Evolutionary conservation across 1,139 yeast genomes (phyloP), one percentile per base, ranked within the genome.

Genomic region (Pneumocystis carinii): DNA sequence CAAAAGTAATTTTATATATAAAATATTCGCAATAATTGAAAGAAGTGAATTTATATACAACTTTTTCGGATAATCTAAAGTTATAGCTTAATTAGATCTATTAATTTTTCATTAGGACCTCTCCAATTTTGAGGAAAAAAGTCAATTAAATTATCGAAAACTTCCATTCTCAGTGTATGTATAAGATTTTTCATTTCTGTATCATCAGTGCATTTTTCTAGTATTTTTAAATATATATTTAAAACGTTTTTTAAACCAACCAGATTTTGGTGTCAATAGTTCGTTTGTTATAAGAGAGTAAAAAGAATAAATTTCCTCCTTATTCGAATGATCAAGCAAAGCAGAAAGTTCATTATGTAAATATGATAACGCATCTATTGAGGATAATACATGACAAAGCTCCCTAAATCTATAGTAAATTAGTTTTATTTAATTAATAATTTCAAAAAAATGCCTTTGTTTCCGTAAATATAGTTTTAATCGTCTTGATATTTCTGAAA

Each of bases 121-220:
- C 55, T 48, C 55, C 55, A 48, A 24, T 48, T 48, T 48, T 48
- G 55, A 48, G 55, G 55, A 48, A 48, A 48, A 48, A 48, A 48
- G 27, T 10, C 27, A 24, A 48, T 48, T 48, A 48, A 12, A 48
- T n/a, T 48, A 48, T 48, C 55, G n/a, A 48, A 48, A 48, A 48
- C 55, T 48, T 48, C 55, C 55, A 48, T 48, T 48, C 55, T 48
- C 24, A 48, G 55, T 24, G 29, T 24, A 48, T 48, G 55, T 48
- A 48, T 48, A n/a, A 24, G n/a, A 24, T 48, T 48, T 48, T 48
- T 48, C 32, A 48, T 48, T 48, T 48, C 32, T 48, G 32, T 24
- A 48, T 24, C 29, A 19, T 19, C n/a, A 24, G 15, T 24, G 55
- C 19, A 24, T 48, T 24, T 48, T 48, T 48, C 55, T 48, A 48